phyloP scores from a whole-genome alignment of 768 basidiomycete species.

The Multifurca ochricompacta region DNA sequence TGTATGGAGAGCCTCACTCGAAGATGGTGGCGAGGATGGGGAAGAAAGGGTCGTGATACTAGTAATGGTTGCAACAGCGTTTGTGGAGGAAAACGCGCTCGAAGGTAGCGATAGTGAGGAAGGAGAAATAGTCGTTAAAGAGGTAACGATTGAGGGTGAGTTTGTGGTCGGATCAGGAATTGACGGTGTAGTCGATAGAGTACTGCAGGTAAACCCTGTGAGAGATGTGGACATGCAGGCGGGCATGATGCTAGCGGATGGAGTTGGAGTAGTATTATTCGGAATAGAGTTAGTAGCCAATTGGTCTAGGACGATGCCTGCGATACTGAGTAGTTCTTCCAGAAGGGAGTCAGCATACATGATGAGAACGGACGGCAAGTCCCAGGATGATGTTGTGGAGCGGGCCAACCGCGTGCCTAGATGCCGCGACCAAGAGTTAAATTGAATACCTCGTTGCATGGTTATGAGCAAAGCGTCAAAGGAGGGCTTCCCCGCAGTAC shows the following conservation, averaged over 20 bases:
- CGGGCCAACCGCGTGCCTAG: too few species aligned
- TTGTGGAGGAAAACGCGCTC: too few species aligned
- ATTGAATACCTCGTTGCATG: background rate
- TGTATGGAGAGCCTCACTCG: background rate
- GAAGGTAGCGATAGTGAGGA: too few species aligned
- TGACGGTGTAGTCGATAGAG: background rate
- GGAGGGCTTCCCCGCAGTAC: background rate
- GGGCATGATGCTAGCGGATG: background rate
- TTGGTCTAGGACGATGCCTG: background rate
- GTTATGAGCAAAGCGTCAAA: background rate
- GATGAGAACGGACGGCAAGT: background rate
- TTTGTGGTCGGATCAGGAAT: background rate
- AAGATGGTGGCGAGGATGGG: background rate
- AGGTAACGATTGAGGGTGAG: background rate
- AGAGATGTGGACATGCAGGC: background rate
- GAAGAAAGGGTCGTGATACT: background rate
- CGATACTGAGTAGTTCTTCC: background rate
- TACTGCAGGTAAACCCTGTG: background rate
- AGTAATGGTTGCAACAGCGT: background rate
- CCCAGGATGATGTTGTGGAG: background rate
- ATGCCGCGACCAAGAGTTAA: background rate
- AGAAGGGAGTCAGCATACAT: background rate
- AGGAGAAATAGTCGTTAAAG: too few species aligned
- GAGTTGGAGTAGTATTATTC: background rate
- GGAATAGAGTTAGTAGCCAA: background rate